Conservation (phyloP, 257 asterid species). For the Verbascum thapsus region DNA sequence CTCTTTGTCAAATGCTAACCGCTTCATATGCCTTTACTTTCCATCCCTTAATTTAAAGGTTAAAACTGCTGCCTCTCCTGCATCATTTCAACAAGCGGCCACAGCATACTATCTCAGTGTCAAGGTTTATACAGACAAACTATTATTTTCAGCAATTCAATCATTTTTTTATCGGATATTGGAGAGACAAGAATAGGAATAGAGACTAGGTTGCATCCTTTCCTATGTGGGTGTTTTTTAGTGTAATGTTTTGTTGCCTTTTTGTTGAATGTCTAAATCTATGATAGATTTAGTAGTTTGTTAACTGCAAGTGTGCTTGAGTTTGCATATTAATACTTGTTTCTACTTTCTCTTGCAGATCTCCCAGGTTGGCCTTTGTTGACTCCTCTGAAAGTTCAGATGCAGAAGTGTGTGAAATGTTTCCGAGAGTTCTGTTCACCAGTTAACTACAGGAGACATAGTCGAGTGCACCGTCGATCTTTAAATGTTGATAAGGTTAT, state of each 20-base stretch:
- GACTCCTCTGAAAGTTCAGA: constrained; percentile 70
- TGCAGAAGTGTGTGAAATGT: constrained; percentile 94
- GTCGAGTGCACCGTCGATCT: constrained; percentile 87
- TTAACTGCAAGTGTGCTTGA: constrained; percentile 7
- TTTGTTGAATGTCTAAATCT: constrained; percentile 16
- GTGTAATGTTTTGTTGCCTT: constrained; percentile 4
- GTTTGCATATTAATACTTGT: constrained; percentile 23
- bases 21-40: not conserved
- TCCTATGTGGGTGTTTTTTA: constrained; percentile 14
- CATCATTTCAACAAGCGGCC: constrained; percentile 13
- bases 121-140: not conserved
- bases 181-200: constrained; percentile 9
- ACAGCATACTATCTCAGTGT: constrained; percentile 4
- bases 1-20: constrained; percentile 13
- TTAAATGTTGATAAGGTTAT: constrained; percentile 74
- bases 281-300: constrained; percentile 23
- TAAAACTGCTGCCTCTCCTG: constrained; percentile 23
- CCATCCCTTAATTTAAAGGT: constrained; percentile 25
- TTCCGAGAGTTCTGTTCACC: constrained; percentile 81
- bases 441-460: constrained; percentile 87
- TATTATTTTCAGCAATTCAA: not conserved
- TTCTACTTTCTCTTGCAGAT: constrained; percentile 50
- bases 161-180: constrained; percentile 10
- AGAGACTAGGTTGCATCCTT: constrained; percentile 6
- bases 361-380: constrained; percentile 91